Base-by-base conservation (phyloP, 805 yeast species). In the Candida sanyiensis region DNA sequence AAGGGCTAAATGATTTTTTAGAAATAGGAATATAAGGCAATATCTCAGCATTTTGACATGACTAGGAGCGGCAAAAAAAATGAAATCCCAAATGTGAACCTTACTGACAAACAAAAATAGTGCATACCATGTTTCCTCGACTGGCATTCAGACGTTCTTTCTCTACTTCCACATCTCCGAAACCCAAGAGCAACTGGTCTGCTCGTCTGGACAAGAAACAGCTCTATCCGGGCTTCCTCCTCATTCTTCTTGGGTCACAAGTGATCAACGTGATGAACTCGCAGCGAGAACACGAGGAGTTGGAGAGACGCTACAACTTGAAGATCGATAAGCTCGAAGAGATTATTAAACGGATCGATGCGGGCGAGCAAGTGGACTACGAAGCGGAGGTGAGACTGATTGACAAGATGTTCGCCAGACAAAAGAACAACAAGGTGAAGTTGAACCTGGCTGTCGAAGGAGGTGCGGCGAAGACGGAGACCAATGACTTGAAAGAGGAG, bases 181-280 rank as follows among this genome's bases (percentile, higher is more conserved):
- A n/a, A n/a, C 26, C 28, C 18, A 27, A 22, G 18, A 30, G 35
- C 2, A 35, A 36, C 26, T 40, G 49, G 40, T 19, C 45, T 4
- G 28, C 37, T 8, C 54, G 53, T 10, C 57, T 59, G 40, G 69
- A 64, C 42, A 57, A 47, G 32, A 46, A 66, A 2, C 51, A 63
- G 49, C 40, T 62, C 11, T 63, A 69, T 29, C 66, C 74, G 12
- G 53, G 66, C 6, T 35, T 69, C 9, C 62, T 70, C 18, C 55
- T 71, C 3, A 61, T 74, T 6, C 47, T 70, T 10, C 66, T 71
- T 29, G 69, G 75, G 1, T 67, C 76, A 1, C 65, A 71, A 48
- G 58, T 74, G 7, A 64, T 70, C 44, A 66, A 69, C 49, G 64
- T 73, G 16, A 67, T 68, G 38, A 63, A 66, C 27, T 56, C 62